Evolutionary conservation across 768 basidiomycete genomes (phyloP), one percentile per base, ranked within the genome.

Genomic region (Podaxis pistillaris): DNA sequence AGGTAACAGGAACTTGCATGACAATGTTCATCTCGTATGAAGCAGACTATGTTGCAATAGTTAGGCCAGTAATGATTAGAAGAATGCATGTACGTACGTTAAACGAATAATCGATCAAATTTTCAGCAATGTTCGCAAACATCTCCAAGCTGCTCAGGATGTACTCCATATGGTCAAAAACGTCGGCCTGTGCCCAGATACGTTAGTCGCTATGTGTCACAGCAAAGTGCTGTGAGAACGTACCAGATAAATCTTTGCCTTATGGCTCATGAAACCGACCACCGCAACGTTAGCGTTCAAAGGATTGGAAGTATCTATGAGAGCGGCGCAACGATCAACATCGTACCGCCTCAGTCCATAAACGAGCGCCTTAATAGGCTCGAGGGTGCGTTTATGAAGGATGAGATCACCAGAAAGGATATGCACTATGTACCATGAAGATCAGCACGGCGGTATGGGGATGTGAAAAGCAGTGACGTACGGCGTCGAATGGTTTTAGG

Each of bases 21-120:
- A 86, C 84, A 70, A 86, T 79, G 69, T 90, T 90, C 87, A 86
- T 90, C 66, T 90, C 84, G 69, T 90, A 87, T 11, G 88, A 86
- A 15, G 86, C 82, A 75, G 88, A 82, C 89, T 90, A 68, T 28
- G 38, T 50, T 36, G 37, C 19, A 22, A 12, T 46, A n/a, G 66
- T 54, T 52, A 65, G 62, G 40, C 6, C 12, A 26, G 26, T 24
- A 13, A 26, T 38, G 24, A 6, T 51, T 52, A 33, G 6, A 52
- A 13, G 28, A 44, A 53, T 53, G 22, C 13, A 33, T 62, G 22
- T 40, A 75, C 85, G 26, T 54, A 89, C 87, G 71, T 91, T 91
- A 78, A 91, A 91, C 19, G 86, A 84, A 69, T 87, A 91, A 63
- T 82, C 80, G 67, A 91, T 90, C 66, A 90, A 69, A 68, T 90